Percentiles rank a stretch among this genome's conserved stretches.
Evolutionary conservation across 148 eudicot species (phyloP).

Genomic region (Rhododendron henanense): DNA sequence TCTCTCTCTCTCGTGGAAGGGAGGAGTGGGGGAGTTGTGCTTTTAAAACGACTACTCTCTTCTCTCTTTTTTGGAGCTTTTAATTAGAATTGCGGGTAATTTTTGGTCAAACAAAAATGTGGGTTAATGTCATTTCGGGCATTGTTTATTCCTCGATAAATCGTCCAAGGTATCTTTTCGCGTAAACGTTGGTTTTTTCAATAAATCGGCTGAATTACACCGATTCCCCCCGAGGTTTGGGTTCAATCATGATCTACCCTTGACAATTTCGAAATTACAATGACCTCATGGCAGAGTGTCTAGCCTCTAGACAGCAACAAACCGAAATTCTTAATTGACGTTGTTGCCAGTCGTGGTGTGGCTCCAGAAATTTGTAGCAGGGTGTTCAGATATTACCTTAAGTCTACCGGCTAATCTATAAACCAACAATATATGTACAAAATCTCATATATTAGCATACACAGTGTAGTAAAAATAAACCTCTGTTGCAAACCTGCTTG

Average conservation of each 20-base stretch:
- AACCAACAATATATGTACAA: no score
- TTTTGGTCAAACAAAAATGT: background rate
- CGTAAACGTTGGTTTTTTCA: background rate
- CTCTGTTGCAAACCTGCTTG: no score
- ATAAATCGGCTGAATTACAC: background rate
- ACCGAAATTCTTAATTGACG: background rate
- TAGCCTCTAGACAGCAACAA: background rate
- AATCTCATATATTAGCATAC: no score
- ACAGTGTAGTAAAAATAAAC: no score
- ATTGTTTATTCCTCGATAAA: background rate
- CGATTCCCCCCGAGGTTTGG: background rate
- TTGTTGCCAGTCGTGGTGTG: no score
- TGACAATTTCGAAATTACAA: background rate
- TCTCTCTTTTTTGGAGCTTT: background rate
- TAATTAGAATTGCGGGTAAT: background rate
- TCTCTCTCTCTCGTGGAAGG: background rate
- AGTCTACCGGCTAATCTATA: no score
- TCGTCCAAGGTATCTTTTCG: background rate
- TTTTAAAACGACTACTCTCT: background rate
- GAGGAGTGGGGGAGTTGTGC: background rate
- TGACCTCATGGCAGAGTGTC: background rate
- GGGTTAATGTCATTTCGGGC: background rate
- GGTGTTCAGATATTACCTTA: no score
- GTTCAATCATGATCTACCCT: background rate
- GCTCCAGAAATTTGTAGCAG: no score